A percentile compares a stretch with the other conserved stretches of the same genome.
These are phyloP conservation scores for Acanthamoeba royreba DNA, from an alignment of 208 protist species.

Conservation along the genomic window DNA sequence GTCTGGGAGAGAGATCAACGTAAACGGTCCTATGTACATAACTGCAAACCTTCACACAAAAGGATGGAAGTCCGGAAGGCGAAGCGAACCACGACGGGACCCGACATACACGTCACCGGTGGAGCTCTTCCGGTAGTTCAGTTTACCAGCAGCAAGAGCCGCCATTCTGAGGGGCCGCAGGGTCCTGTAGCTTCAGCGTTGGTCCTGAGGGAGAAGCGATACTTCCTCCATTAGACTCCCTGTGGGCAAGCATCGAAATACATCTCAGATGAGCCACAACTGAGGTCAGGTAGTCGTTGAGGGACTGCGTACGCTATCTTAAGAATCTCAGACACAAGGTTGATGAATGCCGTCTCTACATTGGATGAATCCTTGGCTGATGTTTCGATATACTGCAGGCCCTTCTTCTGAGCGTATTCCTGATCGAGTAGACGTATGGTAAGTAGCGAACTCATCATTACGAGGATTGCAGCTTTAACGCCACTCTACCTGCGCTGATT, in stretches of 20 bases:
- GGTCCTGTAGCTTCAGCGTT: background rate
- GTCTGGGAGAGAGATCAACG: too few relatives aligned
- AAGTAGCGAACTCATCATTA: background rate
- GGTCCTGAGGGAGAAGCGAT: background rate
- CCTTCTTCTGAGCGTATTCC: background rate
- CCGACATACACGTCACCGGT: too few relatives aligned
- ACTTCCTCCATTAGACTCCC: background rate
- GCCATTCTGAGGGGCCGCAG: background rate
- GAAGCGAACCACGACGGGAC: too few relatives aligned
- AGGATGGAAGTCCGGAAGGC: too few relatives aligned
- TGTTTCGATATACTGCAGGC: constrained; percentile 99
- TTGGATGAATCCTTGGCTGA: constrained; percentile 97
- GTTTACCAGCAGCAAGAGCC: background rate
- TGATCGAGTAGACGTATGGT: background rate
- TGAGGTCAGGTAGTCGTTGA: background rate
- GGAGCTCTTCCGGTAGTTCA: too few relatives aligned
- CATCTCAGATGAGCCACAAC: background rate
- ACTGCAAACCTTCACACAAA: too few relatives aligned
- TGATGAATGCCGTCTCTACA: constrained; percentile 98
- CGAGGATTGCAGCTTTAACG: too few relatives aligned
- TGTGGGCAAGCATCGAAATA: background rate
- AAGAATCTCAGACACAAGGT: constrained; percentile 89
- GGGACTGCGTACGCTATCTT: background rate
- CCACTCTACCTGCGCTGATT: constrained; percentile 85
- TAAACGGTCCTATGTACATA: too few relatives aligned